Conservation (phyloP, 2,329 filamentous ascomycete species). For the Annulohypoxylon truncatum region DNA sequence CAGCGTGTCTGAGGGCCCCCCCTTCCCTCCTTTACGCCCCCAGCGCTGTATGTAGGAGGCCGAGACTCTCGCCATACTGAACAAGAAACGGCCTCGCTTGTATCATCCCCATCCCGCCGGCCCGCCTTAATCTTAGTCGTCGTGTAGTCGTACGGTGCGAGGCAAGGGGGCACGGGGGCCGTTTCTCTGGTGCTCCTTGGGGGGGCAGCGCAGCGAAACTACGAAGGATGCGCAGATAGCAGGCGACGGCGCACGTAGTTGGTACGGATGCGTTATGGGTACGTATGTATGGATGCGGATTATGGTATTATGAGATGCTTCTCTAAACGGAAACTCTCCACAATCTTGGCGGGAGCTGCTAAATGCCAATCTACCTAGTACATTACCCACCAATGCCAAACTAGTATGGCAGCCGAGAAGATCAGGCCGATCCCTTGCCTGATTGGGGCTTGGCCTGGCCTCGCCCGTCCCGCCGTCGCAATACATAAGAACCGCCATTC, state of each 20-base stretch:
- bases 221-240: background rate
- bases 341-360: slow-evolving; percentile 33
- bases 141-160: slow-evolving; percentile 36
- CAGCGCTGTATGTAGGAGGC: slow-evolving; percentile 19
- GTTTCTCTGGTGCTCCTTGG: background rate
- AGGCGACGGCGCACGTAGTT: background rate
- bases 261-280: background rate
- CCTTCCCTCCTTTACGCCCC: background rate
- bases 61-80: slow-evolving; percentile 24
- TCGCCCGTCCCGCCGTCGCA: slow-evolving; percentile 35
- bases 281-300: no score
- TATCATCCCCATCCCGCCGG: slow-evolving; percentile 28
- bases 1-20: slow-evolving; percentile 3
- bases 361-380: slow-evolving; percentile 26
- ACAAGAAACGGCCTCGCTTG: slow-evolving; percentile 25
- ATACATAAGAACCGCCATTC: slow-evolving; percentile 24
- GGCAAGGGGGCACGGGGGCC: slow-evolving; percentile 23
- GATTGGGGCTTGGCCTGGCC: slow-evolving; percentile 19
- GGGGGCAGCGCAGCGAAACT: background rate
- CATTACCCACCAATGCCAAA: slow-evolving; percentile 33
- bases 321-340: slow-evolving; percentile 36
- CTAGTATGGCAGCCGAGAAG: slow-evolving; percentile 36
- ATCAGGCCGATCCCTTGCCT: slow-evolving; percentile 30
- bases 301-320: slow-evolving; percentile 26
- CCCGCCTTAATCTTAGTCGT: slow-evolving; percentile 35